phyloP scores from a whole-genome alignment of 495 filamentous ascomycete species.

The Penicillium longicatenatum region DNA sequence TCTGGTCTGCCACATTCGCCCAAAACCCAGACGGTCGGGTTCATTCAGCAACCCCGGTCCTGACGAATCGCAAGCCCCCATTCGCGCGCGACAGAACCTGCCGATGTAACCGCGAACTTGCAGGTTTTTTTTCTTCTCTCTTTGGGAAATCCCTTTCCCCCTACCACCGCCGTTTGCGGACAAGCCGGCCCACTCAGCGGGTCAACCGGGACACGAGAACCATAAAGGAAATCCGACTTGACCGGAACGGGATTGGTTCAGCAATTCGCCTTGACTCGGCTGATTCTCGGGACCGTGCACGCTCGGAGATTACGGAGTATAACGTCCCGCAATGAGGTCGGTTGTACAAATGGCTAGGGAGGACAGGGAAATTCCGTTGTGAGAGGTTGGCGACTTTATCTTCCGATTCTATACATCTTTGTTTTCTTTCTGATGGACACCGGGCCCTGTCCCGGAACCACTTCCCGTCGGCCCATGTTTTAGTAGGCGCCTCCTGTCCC shows the following conservation, averaged over 20 bases:
- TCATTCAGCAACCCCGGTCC: neutral
- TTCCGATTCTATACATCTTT: neutral
- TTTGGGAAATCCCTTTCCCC: neutral
- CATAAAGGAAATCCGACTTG: neutral
- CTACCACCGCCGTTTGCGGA: slow-evolving; percentile 9
- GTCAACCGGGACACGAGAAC: neutral
- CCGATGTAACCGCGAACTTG: slow-evolving; percentile 10
- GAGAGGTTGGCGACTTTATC: neutral
- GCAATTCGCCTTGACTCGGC: slow-evolving; percentile 3
- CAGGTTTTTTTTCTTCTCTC: neutral
- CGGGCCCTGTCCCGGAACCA: slow-evolving; percentile 10
- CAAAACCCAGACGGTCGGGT: slow-evolving; percentile 12
- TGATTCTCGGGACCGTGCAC: slow-evolving; percentile 12
- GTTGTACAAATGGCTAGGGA: neutral
- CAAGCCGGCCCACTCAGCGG: slow-evolving; percentile 1
- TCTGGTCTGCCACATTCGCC: slow-evolving; percentile 6
- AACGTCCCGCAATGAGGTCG: neutral
- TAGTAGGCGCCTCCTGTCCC: slow-evolving; percentile 11
- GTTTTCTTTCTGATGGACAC: neutral
- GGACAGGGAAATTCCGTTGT: neutral
- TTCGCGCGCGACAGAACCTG: neutral
- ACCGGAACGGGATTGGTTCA: slow-evolving; percentile 1
- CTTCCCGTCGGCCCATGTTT: slow-evolving; percentile 11
- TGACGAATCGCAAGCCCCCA: slow-evolving; percentile 3
- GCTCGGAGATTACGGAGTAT: slow-evolving; percentile 5